Base-by-base conservation (phyloP, 305 asterid species). In the Fraxinus baroniana region DNA sequence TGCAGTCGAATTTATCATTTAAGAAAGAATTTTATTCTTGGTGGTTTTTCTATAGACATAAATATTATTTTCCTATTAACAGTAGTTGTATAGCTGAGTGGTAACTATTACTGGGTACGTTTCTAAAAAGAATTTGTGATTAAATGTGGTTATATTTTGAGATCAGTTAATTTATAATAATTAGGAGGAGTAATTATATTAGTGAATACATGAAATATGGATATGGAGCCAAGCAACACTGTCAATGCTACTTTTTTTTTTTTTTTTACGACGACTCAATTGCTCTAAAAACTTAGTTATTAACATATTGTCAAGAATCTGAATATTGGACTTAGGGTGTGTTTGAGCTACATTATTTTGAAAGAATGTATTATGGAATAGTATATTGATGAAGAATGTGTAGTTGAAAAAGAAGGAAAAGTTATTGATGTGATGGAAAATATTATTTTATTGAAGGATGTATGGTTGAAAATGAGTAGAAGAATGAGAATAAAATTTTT, bases 231-330 rank as follows among this genome's bases (percentile, higher is more conserved):
- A 70, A 70, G 18, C 76, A 32, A 70, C 32, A 75, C 37, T 55
- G 44, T 73, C 60, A 30, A 64, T 80, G 57, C 78, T 20, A 33
- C 57, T 8, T 70, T 37, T 18, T 37, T 37, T 52, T 1, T 26
- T 26, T 26, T 26, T 26, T 26, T 26, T 26, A 17, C 46, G 0
- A 36, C 15, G 9, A 39, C 41, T 26, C 79, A 35, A 52, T 68
- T 80, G 83, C 77, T 80, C 22, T 39, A 41, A 9, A 68, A 76
- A n/a, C 79, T 60, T 79, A 68, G 80, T 75, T 41, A 79, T 49
- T 20, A 49, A 75, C 49, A 75, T 79, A 49, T 80, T 84, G 73
- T 37, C 78, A 71, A 52, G 79, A 57, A 33, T 76, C 81, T 68
- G 18, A 64, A 44, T 32, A 13, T 39, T 83, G 49, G 74, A 52